Base-by-base conservation (phyloP, 352 stramenopile genomes). In the Phytophthora syringae region DNA sequence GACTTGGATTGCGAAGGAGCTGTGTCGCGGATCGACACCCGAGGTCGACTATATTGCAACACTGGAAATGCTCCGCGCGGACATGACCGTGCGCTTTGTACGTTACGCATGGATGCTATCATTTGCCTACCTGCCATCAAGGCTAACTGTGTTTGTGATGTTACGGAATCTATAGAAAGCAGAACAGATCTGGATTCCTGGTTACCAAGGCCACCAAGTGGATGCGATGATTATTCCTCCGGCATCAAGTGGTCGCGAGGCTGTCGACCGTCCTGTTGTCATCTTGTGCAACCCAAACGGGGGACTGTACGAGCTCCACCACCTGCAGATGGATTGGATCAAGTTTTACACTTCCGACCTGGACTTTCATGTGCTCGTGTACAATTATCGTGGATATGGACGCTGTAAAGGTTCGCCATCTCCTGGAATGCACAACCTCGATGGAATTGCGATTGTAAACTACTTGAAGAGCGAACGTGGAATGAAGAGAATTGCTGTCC, bases 281-380 rank as follows among this genome's bases (percentile, higher is more conserved):
- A 76, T 95, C 44, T 43, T 94, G 9, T 94, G 88, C 72, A 96
- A 96, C 42, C 88, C 88, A 7, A 96, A 96, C 40, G 87, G 85
- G 20, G 86, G 85, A 0, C 39, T 96, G 22, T 96, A 96, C 65
- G 88, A 96, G 65, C 86, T 94, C 34, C 88, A 96, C 56, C 88
- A 94, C 55, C 72, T 96, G 47, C 88, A 96, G 36, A 95, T 93
- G 82, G 88, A 96, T 52, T 96, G 88, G 88, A 80, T 94, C 67
- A 86, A 89, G 61, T 94, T 96, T 48, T 96, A 96, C 62, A 94
- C 82, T 0, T 52, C 62, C 27, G 82, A 92, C 1, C 51, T 92
- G 5, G 69, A 86, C 30, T 93, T 84, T 47, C 77, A 95, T 50
- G 82, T 96, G 49, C 74, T 95, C 12, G 72, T 96, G 36, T 96